A percentile compares a stretch with the other conserved stretches of the same genome.
Conservation (phyloP, 2,329 filamentous ascomycete species). For the Xylariales sp. region DNA sequence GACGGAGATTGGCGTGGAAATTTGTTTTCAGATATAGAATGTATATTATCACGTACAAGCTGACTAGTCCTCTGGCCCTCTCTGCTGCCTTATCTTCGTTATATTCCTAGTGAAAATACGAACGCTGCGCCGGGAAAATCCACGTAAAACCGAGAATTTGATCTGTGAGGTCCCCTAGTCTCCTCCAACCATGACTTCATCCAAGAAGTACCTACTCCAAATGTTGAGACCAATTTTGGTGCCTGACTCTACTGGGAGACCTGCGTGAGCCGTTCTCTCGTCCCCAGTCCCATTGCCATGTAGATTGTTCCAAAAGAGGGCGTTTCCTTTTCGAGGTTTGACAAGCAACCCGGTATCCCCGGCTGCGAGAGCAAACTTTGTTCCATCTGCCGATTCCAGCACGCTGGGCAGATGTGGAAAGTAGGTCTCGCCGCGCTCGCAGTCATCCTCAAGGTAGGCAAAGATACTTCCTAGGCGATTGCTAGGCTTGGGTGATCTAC, state of each 20-base stretch:
- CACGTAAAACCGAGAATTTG: not conserved
- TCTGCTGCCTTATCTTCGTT: not conserved
- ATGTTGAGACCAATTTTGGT: slow-evolving; percentile 35
- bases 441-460: slow-evolving; percentile 38
- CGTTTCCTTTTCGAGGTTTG: slow-evolving; percentile 35
- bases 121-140: not conserved
- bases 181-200: slow-evolving; percentile 28
- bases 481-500: slow-evolving; percentile 21
- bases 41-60: not conserved
- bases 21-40: no score
- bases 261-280: slow-evolving; percentile 24
- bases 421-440: slow-evolving; percentile 36
- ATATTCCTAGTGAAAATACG: no score
- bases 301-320: slow-evolving; percentile 37
- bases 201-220: slow-evolving; percentile 31
- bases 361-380: slow-evolving; percentile 31
- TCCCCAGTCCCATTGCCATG: slow-evolving; percentile 32
- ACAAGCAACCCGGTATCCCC: slow-evolving; percentile 32
- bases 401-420: slow-evolving; percentile 36
- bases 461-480: slow-evolving; percentile 38
- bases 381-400: slow-evolving; percentile 26
- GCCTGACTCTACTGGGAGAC: slow-evolving; percentile 30
- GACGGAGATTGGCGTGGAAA: no score
- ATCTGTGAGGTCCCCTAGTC: not conserved
- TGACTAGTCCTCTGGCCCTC: not conserved